A percentile compares a stretch with the other conserved stretches of the same genome.
Conservation (phyloP, 2,329 filamentous ascomycete genomes). For the Paecilomyces niveus region DNA sequence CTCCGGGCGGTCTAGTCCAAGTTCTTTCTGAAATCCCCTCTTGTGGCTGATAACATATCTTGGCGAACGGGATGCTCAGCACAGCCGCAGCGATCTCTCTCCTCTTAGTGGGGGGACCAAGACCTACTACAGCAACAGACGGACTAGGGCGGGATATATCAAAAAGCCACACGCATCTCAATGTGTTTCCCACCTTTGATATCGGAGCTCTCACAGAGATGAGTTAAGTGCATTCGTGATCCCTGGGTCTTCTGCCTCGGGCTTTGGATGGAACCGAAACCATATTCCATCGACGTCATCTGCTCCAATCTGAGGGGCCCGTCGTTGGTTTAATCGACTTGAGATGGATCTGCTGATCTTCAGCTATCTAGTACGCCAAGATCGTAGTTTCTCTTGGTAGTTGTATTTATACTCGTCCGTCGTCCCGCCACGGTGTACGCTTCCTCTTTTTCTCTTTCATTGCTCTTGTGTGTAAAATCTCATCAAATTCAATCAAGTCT, state of each 20-base stretch:
- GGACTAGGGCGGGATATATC: neutral
- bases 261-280: neutral
- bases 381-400: slow-evolving; percentile 11
- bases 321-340: neutral
- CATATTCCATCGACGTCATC: neutral
- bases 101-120: neutral
- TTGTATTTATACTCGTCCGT: neutral
- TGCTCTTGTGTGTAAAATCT: neutral
- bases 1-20: neutral
- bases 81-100: neutral
- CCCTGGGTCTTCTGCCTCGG: neutral
- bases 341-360: neutral
- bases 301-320: neutral
- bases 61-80: neutral
- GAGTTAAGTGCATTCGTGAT: neutral
- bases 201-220: neutral
- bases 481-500: neutral
- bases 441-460: neutral
- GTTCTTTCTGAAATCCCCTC: neutral
- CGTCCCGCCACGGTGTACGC: neutral
- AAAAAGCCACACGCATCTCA: neutral
- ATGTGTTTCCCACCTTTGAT: no score
- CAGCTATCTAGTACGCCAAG: neutral
- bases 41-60: neutral
- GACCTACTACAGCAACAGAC: neutral